Base-by-base conservation (phyloP, 1,284 basidiomycete species). In the Pseudozyma tsukubaensis region DNA sequence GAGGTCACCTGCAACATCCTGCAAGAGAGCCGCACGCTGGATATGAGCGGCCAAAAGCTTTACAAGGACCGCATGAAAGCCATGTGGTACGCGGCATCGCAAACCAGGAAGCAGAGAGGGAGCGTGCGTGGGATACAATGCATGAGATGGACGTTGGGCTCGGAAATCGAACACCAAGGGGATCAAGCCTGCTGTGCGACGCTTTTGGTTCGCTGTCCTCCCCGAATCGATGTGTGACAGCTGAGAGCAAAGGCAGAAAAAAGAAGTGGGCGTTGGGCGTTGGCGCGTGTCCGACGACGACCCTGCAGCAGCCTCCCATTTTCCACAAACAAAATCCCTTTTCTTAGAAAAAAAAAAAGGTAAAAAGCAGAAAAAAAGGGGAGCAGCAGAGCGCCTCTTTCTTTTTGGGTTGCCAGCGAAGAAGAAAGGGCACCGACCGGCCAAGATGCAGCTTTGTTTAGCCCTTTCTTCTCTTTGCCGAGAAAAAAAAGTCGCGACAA, bases 261-360 rank as follows among this genome's bases (percentile, higher is more conserved):
- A 16, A 43, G 19, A 43, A 43, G 42, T 18, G 19, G 54, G 45
- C 21, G 21, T 45, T 14, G 36, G 6, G n/a, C 43, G 34, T 47
- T 24, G 43, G 43, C 44, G 43, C 44, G 19, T 19, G 12, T 36
- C 35, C 32, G 45, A 47, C 44, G 44, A 36, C 53, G 37, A 39
- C 37, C 47, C 47, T 49, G 47, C 47, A 49, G 53, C 32, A 29
- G 24, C 24, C 24, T 29, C 24, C 24, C 43, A 13, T 39, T 13
- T 13, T 24, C 43, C 32, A 21, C 53, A 55, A 55, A 55, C 43
- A 55, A 45, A 55, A 32, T 18, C 37, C 11, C 12, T 13, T 14
- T 9, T 16, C 7, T 36, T 10, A n/a, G 36, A 39, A 34, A 54
- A 50, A 39, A 43, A 39, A 19, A 54, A 45, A 44, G 35, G 35